phyloP scores from a whole-genome alignment of 257 asterid genomes.

The Buddleja alternifolia region DNA sequence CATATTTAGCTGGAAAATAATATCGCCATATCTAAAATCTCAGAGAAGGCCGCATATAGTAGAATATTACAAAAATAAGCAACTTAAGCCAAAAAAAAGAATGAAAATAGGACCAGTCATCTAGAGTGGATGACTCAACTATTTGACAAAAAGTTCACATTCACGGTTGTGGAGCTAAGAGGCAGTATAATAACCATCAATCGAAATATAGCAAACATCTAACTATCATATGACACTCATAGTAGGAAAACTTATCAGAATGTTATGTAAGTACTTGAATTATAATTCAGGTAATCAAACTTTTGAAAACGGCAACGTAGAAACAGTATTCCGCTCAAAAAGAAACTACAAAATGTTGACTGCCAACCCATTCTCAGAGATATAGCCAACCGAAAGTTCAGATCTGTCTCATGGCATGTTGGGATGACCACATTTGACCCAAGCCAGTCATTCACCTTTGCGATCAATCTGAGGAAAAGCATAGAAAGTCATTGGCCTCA shows the following conservation, averaged over 20 bases:
- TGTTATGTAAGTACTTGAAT: too few relatives aligned
- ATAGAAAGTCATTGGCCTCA: constrained; percentile 81
- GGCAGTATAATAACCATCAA: background rate
- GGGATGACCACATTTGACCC: constrained; percentile 98
- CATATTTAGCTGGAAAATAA: background rate
- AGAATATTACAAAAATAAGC: background rate
- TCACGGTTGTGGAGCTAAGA: background rate
- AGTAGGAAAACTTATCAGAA: too few relatives aligned
- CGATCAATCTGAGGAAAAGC: constrained; percentile 91
- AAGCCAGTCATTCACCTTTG: constrained; percentile 82
- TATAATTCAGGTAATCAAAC: constrained; percentile 13
- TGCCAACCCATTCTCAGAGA: constrained; percentile 82
- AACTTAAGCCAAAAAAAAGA: background rate
- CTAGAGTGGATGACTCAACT: background rate
- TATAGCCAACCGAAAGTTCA: constrained; percentile 95
- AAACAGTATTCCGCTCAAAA: constrained; percentile 3
- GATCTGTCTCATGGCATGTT: constrained; percentile 99
- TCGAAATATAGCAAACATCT: too few relatives aligned
- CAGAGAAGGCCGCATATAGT: background rate
- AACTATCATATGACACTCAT: background rate
- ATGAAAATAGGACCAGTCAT: background rate
- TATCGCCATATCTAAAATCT: background rate
- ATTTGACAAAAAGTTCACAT: background rate
- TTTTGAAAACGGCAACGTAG: constrained; percentile 15
- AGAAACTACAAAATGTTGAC: background rate